phyloP scores from a whole-genome alignment of 2,329 filamentous ascomycete genomes.

The Fusarium coffeatum region DNA sequence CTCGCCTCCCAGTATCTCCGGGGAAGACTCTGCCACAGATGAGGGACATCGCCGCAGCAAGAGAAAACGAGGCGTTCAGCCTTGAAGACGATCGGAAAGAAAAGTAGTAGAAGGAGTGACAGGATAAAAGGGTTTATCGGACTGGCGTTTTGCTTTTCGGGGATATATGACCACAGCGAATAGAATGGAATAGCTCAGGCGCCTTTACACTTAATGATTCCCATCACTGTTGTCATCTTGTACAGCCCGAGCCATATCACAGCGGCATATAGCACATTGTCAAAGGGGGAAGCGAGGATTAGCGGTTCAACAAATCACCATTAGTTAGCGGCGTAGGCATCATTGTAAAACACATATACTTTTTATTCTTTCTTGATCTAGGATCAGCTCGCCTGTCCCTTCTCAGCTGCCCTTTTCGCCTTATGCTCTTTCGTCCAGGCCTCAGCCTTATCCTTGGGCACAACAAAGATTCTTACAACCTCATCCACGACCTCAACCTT shows the following conservation, averaged over 20 bases:
- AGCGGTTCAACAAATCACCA: conserved; percentile 14
- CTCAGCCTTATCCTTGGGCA: conserved; percentile 76
- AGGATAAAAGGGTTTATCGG: not conserved
- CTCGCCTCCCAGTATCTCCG: not conserved
- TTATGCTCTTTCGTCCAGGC: conserved; percentile 91
- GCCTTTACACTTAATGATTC: conserved; percentile 6
- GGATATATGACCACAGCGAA: conserved; percentile 34
- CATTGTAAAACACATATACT: conserved; percentile 6
- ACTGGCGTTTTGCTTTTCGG: conserved; percentile 3
- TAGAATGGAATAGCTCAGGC: conserved; percentile 34
- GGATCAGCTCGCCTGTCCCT: conserved; percentile 38
- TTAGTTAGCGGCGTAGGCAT: conserved; percentile 8
- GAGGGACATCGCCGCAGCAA: conserved; percentile 42
- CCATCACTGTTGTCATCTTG: not conserved
- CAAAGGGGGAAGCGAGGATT: not conserved
- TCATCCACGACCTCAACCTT: conserved; percentile 91
- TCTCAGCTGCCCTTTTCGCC: conserved; percentile 70
- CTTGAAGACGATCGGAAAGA: conserved; percentile 10
- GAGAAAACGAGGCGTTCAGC: conserved; percentile 37
- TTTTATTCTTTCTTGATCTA: conserved; percentile 9
- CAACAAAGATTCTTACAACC: conserved; percentile 82
- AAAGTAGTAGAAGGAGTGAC: not conserved
- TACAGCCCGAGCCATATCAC: not conserved
- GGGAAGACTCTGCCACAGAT: not conserved
- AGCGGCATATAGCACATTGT: conserved; percentile 13